Evolutionary conservation across 202 grass and related monocot genomes (phyloP).

Genomic region (Dendrocalamus latiflorus): DNA sequence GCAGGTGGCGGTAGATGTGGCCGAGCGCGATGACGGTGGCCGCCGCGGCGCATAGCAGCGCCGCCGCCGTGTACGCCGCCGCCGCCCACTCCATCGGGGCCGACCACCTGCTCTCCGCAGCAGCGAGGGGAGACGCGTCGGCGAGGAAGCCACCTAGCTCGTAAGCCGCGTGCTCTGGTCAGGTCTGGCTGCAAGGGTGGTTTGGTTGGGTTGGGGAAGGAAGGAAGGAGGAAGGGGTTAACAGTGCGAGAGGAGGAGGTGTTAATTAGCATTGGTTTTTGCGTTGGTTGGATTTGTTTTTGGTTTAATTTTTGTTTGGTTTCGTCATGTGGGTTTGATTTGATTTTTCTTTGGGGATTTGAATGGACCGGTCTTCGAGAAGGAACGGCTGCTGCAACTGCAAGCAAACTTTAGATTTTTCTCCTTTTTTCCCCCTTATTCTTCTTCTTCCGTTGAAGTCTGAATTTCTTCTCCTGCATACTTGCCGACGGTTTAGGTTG

Average conservation of each 20-base stretch:
- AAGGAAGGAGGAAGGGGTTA: slow-evolving; percentile 27
- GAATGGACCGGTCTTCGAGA: slow-evolving; percentile 24
- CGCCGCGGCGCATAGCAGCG: slow-evolving; percentile 75
- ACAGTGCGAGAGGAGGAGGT: slow-evolving; percentile 21
- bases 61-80: slow-evolving; percentile 61
- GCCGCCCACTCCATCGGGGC: slow-evolving; percentile 59
- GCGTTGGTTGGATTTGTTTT: background rate
- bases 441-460: background rate
- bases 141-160: background rate
- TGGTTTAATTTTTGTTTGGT: background rate
- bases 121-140: slow-evolving; percentile 4
- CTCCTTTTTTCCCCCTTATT: too few relatives aligned
- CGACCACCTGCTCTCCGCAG: background rate
- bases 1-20: slow-evolving; percentile 92
- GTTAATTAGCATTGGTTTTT: slow-evolving; percentile 9
- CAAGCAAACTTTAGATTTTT: too few relatives aligned
- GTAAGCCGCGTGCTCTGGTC: background rate
- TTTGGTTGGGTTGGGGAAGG: background rate
- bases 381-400: background rate
- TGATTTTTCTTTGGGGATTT: slow-evolving; percentile 13
- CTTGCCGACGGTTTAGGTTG: background rate
- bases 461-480: background rate
- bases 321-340: background rate
- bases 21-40: slow-evolving; percentile 65
- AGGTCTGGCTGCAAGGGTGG: too few relatives aligned